A percentile compares a stretch with the other conserved stretches of the same genome.
phyloP scores from a whole-genome alignment of 2,329 filamentous ascomycete species.

The Cladosporium sp. region DNA sequence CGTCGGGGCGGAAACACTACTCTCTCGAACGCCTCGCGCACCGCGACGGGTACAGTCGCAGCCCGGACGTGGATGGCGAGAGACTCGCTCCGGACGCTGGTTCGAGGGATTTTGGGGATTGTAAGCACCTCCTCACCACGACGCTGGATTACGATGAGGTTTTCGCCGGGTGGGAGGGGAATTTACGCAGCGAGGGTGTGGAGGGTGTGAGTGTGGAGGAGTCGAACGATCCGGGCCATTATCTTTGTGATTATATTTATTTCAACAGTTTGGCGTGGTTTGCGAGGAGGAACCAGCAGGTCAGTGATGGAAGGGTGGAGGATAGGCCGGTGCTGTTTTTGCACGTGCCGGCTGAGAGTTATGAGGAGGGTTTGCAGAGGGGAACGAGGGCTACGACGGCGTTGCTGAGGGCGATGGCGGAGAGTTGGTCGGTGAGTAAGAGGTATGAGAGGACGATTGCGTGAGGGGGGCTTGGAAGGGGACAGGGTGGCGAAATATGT shows the following conservation, averaged over 20 bases:
- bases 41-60: conserved; percentile 63
- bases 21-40: conserved; percentile 67
- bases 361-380: conserved; percentile 28
- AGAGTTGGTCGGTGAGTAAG: conserved; percentile 18
- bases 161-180: conserved; percentile 23
- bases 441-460: conserved; percentile 1
- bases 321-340: conserved; percentile 38
- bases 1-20: conserved; percentile 61
- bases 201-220: neutral
- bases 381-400: conserved; percentile 27
- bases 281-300: conserved; percentile 20
- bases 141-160: conserved; percentile 29
- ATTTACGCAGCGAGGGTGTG: conserved; percentile 17
- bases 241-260: conserved; percentile 44
- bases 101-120: conserved; percentile 24
- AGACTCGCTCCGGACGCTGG: conserved; percentile 26
- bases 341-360: conserved; percentile 38
- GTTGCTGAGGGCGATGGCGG: conserved; percentile 35
- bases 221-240: conserved; percentile 38
- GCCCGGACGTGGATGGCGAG: conserved; percentile 63
- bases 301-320: conserved; percentile 18
- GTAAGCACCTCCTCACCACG: conserved; percentile 26
- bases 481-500: neutral
- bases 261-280: conserved; percentile 36
- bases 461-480: neutral